Conservation (phyloP, 139 green algal species). For the Chlorella sorokiniana region DNA sequence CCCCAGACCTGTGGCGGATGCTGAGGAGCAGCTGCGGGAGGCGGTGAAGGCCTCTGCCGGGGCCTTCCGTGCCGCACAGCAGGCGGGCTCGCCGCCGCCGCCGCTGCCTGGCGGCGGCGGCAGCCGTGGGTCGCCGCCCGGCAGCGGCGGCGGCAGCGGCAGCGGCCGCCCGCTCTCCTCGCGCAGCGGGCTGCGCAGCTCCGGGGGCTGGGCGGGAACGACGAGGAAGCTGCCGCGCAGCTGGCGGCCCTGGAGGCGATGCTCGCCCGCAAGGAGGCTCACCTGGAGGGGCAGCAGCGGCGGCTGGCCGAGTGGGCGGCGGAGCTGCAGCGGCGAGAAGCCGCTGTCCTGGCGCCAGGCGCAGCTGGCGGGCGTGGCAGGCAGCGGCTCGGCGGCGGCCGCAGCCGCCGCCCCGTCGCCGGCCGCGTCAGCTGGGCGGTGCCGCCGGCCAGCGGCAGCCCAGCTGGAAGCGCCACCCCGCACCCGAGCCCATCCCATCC, state of each 20-base stretch:
- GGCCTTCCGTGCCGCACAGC: slow-evolving; percentile 1
- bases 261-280: slow-evolving; percentile 18
- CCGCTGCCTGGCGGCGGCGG: too few relatives aligned
- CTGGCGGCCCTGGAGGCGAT: slow-evolving; percentile 20
- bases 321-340: not conserved
- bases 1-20: not conserved
- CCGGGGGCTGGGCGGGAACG: not conserved
- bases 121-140: not conserved
- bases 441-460: not conserved
- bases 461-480: not conserved
- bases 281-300: slow-evolving; percentile 6
- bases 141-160: not conserved
- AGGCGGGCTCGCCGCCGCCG: not conserved
- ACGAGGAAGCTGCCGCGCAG: not conserved
- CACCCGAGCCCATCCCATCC: slow-evolving; percentile 13
- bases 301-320: not conserved
- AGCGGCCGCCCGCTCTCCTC: not conserved
- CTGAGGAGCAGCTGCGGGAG: slow-evolving; percentile 6
- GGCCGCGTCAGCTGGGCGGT: not conserved
- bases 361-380: not conserved
- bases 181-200: not conserved
- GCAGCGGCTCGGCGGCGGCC: not conserved
- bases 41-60: slow-evolving; percentile 2
- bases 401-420: not conserved
- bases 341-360: too few relatives aligned